These are phyloP conservation scores for Trichoderma harzianum DNA, from an alignment of 2,329 filamentous ascomycete species.

Conservation along the genomic window DNA sequence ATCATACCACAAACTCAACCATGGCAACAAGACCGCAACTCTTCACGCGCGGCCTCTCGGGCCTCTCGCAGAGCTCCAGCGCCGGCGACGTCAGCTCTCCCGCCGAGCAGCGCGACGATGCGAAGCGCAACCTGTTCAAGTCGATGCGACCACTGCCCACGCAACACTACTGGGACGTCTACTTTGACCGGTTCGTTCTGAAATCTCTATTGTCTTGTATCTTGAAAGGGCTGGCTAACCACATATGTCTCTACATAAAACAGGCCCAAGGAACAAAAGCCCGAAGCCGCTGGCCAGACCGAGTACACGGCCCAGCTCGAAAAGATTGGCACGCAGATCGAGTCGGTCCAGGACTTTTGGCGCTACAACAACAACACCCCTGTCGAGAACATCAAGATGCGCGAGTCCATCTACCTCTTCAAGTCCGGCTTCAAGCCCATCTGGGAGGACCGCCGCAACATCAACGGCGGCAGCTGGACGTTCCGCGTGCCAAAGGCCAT, in stretches of 20 bases:
- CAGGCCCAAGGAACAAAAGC: slow-evolving; percentile 31
- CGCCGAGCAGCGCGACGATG: slow-evolving; percentile 70
- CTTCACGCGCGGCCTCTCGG: slow-evolving; percentile 62
- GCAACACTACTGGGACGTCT: slow-evolving; percentile 77
- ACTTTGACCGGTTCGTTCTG: slow-evolving; percentile 54
- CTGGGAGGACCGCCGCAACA: slow-evolving; percentile 85
- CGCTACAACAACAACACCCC: slow-evolving; percentile 79
- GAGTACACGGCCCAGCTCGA: slow-evolving; percentile 56
- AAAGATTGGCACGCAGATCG: slow-evolving; percentile 63
- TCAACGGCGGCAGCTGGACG: slow-evolving; percentile 84
- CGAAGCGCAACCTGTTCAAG: slow-evolving; percentile 79
- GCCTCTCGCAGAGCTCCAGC: slow-evolving; percentile 57
- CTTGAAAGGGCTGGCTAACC: not conserved
- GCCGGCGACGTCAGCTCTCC: slow-evolving; percentile 63
- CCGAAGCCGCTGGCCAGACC: slow-evolving; percentile 39
- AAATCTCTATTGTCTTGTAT: not conserved
- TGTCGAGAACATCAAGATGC: slow-evolving; percentile 70
- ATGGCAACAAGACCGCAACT: slow-evolving; percentile 58
- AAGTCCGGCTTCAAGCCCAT: slow-evolving; percentile 72
- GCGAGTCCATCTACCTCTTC: slow-evolving; percentile 76
- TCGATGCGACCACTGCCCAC: slow-evolving; percentile 69
- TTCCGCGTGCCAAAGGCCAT: slow-evolving; percentile 80
- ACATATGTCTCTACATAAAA: too few species aligned
- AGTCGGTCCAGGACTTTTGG: slow-evolving; percentile 83
- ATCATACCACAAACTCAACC: slow-evolving; percentile 24